A percentile compares a stretch with the other conserved stretches of the same genome.
Evolutionary conservation across 2,329 filamentous ascomycete species (phyloP).

Genomic region (Diaporthe eres): DNA sequence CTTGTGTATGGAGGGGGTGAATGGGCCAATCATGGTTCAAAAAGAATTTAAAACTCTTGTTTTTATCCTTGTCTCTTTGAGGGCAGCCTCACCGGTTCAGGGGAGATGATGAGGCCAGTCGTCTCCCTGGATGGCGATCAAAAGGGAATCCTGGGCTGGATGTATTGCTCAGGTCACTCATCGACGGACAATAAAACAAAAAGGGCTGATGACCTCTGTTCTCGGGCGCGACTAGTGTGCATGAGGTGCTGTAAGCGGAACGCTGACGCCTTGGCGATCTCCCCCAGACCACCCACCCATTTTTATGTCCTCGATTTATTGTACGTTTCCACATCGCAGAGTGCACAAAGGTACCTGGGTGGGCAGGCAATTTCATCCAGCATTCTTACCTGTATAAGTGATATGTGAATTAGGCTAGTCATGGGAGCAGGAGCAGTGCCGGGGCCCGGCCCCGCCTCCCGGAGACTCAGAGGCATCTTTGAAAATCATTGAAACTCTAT

Average conservation of each 20-base stretch:
- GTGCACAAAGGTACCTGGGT: background rate
- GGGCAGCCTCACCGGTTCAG: conserved; percentile 30
- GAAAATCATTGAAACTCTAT: conserved; percentile 17
- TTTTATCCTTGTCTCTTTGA: conserved; percentile 39
- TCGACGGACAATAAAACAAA: conserved; percentile 37
- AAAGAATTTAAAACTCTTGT: conserved; percentile 43
- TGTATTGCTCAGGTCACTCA: conserved; percentile 35
- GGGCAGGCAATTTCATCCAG: background rate
- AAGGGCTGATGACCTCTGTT: conserved; percentile 23
- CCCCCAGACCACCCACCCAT: background rate
- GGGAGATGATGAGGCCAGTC: conserved; percentile 20
- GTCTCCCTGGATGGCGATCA: conserved; percentile 34
- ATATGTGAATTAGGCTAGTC: background rate
- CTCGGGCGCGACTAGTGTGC: conserved; percentile 23
- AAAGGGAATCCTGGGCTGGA: conserved; percentile 39
- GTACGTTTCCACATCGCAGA: background rate
- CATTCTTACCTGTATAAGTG: background rate
- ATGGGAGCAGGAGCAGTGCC: background rate
- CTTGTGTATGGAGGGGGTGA: conserved; percentile 30
- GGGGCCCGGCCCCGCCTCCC: too few species aligned
- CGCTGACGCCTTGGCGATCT: conserved; percentile 21
- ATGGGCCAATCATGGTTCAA: conserved; percentile 41
- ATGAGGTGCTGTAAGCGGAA: conserved; percentile 1
- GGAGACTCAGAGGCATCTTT: background rate
- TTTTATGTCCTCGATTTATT: background rate